Base-by-base conservation (phyloP, 1,284 basidiomycete species). In the Austroboletus novae-zelandiae region DNA sequence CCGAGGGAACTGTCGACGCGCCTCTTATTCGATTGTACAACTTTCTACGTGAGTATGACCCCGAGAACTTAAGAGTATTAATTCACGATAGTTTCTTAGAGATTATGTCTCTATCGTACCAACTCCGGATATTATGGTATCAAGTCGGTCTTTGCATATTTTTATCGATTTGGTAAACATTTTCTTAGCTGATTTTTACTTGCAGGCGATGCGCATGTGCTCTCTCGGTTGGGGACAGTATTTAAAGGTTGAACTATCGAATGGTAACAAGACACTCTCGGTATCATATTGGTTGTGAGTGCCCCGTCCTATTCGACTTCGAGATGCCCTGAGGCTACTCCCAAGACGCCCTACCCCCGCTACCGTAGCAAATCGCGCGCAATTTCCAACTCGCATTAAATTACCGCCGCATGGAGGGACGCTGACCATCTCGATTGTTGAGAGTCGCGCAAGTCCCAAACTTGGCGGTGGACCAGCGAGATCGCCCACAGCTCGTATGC, bases 41-140 rank as follows among this genome's bases (percentile, higher is more conserved):
- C 61, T 88, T 91, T 58, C 75, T 92, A 32, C 89, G 90, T 91
- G 67, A 61, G 87, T 74, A 40, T 42, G 34, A 18, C 29, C 18
- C 11, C 13, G 27, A 36, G 10, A 44, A 48, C 4, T 39, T 32
- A 30, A 31, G 29, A 31, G 14, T 10, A 17, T 39, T 36, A 13
- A 8, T 54, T 55, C 23, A 63, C 11, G 8, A 29, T 37, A 29
- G 17, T 41, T 27, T 3, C 20, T 34, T 20, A 92, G 89, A 92
- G 65, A 86, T 89, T 74, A 89, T 92, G 80, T 88, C 89, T 2
- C 68, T 92, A 50, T 87, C 89, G 3, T 93, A 92, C 66, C 89
- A 91, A 61, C 75, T 92, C 10, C 91, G 90, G 67, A 88, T 91
- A 56, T 65, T 93, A 40, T 85, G 84, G 75, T 87, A 83, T 60